Conservation (phyloP, 2,329 filamentous ascomycete genomes). For the Penicillium corylophilum region DNA sequence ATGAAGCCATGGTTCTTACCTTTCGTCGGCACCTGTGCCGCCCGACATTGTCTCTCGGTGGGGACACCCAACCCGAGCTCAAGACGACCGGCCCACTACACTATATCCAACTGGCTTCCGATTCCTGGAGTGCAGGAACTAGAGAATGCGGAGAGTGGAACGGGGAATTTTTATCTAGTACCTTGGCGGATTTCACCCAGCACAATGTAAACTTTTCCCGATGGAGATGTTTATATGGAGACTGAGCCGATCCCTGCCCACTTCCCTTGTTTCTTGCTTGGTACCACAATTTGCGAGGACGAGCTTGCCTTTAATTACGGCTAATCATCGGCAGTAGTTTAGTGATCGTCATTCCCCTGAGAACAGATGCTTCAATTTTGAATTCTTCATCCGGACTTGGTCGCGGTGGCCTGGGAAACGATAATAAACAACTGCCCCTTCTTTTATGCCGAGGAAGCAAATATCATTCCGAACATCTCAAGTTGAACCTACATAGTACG, state of each 20-base stretch:
- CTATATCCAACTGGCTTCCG: not conserved
- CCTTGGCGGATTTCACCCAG: not conserved
- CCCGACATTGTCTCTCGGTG: not conserved
- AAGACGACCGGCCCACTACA: not conserved
- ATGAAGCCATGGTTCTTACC: not conserved
- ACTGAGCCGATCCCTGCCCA: not conserved
- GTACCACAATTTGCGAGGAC: not conserved
- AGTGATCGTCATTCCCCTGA: not conserved
- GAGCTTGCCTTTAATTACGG: not conserved
- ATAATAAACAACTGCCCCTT: not conserved
- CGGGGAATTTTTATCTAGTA: not conserved
- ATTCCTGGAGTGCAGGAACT: not conserved
- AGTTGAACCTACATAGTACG: no score
- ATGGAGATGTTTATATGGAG: not conserved
- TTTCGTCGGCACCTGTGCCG: not conserved
- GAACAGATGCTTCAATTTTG: not conserved
- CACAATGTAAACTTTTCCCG: not conserved
- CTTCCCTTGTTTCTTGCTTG: not conserved
- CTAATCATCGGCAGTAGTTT: not conserved
- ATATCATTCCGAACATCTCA: no score
- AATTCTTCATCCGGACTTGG: not conserved
- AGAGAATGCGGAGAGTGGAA: not conserved
- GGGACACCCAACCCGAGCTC: not conserved
- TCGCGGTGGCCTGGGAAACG: not conserved
- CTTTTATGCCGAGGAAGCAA: no score